These are phyloP conservation scores for Solanum sparsipilum DNA, from an alignment of 257 asterid genomes.

Conservation along the genomic window DNA sequence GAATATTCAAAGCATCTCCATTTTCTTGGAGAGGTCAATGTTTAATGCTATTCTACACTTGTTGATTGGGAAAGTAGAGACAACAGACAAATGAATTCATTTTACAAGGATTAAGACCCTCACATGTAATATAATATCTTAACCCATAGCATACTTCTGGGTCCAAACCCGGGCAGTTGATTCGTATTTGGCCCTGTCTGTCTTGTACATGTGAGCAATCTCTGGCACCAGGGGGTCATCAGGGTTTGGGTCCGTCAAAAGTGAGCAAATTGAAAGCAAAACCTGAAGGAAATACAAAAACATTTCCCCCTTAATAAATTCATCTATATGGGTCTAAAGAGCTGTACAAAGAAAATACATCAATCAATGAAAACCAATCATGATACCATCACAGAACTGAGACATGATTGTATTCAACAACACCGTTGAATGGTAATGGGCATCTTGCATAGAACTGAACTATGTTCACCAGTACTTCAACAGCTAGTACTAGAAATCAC, in stretches of 20 bases:
- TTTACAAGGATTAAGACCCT: constrained; percentile 22
- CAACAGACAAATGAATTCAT: constrained; percentile 7
- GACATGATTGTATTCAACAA: neutral
- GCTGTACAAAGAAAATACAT: neutral
- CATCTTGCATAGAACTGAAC: neutral
- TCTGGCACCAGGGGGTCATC: constrained; percentile 85
- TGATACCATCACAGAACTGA: neutral
- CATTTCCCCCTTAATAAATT: neutral
- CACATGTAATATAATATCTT: neutral
- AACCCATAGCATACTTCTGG: constrained; percentile 86
- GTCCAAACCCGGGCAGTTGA: constrained; percentile 89
- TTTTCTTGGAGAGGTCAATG: neutral
- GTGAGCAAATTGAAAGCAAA: constrained; percentile 72
- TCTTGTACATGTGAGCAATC: constrained; percentile 86
- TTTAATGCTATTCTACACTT: constrained; percentile 13
- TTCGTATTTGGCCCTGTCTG: constrained; percentile 68
- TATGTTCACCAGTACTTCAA: neutral
- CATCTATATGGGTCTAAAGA: neutral
- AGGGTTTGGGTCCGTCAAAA: constrained; percentile 77
- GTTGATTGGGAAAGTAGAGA: constrained; percentile 14
- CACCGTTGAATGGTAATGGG: neutral
- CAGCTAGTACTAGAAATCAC: neutral
- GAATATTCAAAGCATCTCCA: constrained; percentile 14
- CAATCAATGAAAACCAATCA: neutral
- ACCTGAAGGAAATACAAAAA: constrained; percentile 28